Percentiles rank a stretch among this genome's conserved stretches.
Evolutionary conservation across 2,329 filamentous ascomycete species (phyloP).

Genomic region (Ophiostoma piceae): DNA sequence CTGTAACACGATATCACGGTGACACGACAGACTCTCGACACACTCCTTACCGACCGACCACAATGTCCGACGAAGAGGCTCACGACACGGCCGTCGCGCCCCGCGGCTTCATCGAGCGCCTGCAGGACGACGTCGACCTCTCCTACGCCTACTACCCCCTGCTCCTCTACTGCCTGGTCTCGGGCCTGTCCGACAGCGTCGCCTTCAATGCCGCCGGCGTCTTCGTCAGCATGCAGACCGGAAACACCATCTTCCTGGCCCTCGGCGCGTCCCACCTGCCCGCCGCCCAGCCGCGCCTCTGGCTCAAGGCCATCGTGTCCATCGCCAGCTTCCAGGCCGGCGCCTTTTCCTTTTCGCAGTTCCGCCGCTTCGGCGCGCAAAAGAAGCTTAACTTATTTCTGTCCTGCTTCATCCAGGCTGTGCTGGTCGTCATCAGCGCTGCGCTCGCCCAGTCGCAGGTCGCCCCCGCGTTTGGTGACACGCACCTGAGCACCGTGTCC

Average conservation of each 20-base stretch:
- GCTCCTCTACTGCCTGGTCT: conserved; percentile 69
- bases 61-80: conserved; percentile 16
- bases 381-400: conserved; percentile 60
- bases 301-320: conserved; percentile 67
- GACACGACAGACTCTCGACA: background rate
- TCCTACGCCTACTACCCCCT: conserved; percentile 57
- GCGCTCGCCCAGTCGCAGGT: conserved; percentile 45
- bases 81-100: background rate
- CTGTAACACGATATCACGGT: background rate
- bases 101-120: background rate
- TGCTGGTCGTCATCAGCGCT: conserved; percentile 49
- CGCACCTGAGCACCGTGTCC: conserved; percentile 27
- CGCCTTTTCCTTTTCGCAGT: conserved; percentile 63
- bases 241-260: conserved; percentile 75
- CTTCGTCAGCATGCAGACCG: conserved; percentile 81
- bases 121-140: conserved; percentile 25
- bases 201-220: conserved; percentile 72
- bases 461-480: conserved; percentile 40
- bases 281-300: conserved; percentile 50
- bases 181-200: conserved; percentile 70
- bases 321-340: conserved; percentile 67
- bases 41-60: background rate
- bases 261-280: conserved; percentile 55
- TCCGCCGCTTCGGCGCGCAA: conserved; percentile 52
- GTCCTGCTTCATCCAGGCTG: conserved; percentile 51